phyloP scores from a whole-genome alignment of 306 rosid species.

The Dalbergia cochinchinensis region DNA sequence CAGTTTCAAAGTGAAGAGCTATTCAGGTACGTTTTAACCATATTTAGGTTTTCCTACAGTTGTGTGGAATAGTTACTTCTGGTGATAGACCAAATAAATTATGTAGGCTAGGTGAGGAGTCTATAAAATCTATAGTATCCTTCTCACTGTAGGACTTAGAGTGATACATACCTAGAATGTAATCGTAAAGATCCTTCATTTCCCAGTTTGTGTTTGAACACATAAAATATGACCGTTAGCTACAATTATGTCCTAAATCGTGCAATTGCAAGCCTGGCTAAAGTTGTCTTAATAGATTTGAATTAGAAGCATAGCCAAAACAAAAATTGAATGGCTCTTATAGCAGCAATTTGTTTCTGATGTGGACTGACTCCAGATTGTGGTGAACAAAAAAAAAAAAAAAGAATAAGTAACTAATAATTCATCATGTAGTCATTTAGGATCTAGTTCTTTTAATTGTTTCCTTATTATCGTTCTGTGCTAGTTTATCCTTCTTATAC shows the following conservation, averaged over 20 bases:
- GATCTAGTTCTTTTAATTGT: background rate
- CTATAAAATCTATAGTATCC: background rate
- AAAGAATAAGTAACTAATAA: background rate
- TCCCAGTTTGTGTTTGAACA: constrained; percentile 11
- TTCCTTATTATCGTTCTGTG: background rate
- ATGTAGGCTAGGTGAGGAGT: background rate
- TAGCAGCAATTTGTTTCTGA: constrained; percentile 13
- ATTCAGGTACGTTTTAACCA: constrained; percentile 65
- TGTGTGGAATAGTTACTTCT: constrained; percentile 10
- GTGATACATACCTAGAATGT: background rate
- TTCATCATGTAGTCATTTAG: background rate
- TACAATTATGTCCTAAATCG: constrained; percentile 17
- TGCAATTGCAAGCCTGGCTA: constrained; percentile 5
- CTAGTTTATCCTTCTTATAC: background rate
- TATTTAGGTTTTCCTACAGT: constrained; percentile 37
- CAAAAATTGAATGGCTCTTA: constrained; percentile 3
- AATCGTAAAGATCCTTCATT: background rate
- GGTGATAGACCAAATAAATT: constrained; percentile 30
- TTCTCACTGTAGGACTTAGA: background rate
- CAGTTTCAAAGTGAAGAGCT: constrained; percentile 79
- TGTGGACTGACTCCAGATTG: background rate
- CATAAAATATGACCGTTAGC: constrained; percentile 11
- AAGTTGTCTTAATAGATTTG: background rate
- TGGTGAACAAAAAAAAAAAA: background rate
- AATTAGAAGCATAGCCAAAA: constrained; percentile 21